phyloP scores from a whole-genome alignment of 352 stramenopile genomes.

The Phytophthora melonis region DNA sequence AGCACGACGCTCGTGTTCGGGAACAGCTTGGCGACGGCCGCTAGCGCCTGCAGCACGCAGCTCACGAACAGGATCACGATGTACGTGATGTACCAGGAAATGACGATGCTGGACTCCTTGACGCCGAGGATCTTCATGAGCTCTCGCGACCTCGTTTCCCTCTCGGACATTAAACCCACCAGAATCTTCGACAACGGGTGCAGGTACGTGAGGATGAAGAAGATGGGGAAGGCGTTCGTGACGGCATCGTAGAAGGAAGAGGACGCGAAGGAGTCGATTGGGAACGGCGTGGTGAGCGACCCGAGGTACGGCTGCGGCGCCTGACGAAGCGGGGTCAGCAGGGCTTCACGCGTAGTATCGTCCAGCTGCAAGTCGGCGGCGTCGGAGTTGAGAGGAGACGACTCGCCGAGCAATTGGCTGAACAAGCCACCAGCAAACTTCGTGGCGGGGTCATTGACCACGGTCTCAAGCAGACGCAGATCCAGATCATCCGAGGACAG shows the following conservation, averaged over 20 bases:
- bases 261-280: conserved; percentile 31
- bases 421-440: conserved; percentile 31
- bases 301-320: conserved; percentile 50
- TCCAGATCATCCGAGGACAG: conserved; percentile 24
- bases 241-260: conserved; percentile 50
- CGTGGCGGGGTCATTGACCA: conserved; percentile 37
- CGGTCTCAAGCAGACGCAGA: conserved; percentile 26
- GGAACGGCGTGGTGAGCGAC: conserved; percentile 42
- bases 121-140: conserved; percentile 51
- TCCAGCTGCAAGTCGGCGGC: conserved; percentile 21
- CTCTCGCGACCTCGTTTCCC: conserved; percentile 41
- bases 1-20: conserved; percentile 36
- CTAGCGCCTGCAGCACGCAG: conserved; percentile 40
- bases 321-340: conserved; percentile 46
- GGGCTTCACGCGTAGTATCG: conserved; percentile 17
- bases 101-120: conserved; percentile 41
- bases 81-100: conserved; percentile 59
- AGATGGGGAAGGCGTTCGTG: conserved; percentile 39
- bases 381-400: conserved; percentile 24
- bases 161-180: conserved; percentile 41
- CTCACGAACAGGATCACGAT: conserved; percentile 44
- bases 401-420: conserved; percentile 16
- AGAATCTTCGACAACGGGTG: conserved; percentile 44
- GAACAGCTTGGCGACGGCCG: conserved; percentile 38
- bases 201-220: conserved; percentile 42